phyloP scores from a whole-genome alignment of 805 yeast species.

The Saccharomycopsis sp. region DNA sequence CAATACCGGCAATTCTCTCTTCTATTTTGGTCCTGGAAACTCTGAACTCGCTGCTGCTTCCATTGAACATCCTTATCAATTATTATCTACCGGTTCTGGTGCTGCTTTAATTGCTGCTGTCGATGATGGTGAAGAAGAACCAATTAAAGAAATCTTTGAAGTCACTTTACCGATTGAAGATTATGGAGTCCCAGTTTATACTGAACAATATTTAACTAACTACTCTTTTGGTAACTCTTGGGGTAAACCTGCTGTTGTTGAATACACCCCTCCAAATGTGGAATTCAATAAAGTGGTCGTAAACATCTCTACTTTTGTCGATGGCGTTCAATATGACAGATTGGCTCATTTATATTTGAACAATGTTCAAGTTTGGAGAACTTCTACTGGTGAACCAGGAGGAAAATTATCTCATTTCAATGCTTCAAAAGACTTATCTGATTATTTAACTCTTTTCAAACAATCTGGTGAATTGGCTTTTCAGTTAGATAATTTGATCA shows the following conservation, averaged over 20 bases:
- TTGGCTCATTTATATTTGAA: slow-evolving; percentile 51
- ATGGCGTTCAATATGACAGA: slow-evolving; percentile 57
- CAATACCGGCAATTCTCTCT: too few species aligned
- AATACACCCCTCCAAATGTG: slow-evolving; percentile 35
- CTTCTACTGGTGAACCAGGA: slow-evolving; percentile 76
- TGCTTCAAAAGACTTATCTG: slow-evolving; percentile 54
- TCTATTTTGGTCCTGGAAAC: too few species aligned
- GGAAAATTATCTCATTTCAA: slow-evolving; percentile 38
- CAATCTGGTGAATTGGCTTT: slow-evolving; percentile 34
- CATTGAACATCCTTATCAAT: too few species aligned
- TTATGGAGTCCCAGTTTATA: slow-evolving; percentile 19
- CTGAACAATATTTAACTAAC: slow-evolving; percentile 32
- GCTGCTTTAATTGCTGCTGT: too few species aligned
- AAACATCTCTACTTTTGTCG: slow-evolving; percentile 40
- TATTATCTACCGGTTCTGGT: too few species aligned
- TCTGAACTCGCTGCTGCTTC: too few species aligned
- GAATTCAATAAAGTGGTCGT: slow-evolving; percentile 44
- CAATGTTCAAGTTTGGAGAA: slow-evolving; percentile 70
- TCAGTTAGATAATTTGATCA: slow-evolving; percentile 56
- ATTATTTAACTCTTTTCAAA: slow-evolving; percentile 40
- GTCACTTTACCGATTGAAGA: slow-evolving; percentile 9
- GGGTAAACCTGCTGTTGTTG: slow-evolving; percentile 41
- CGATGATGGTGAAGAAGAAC: too few species aligned
- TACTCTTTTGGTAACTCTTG: slow-evolving; percentile 46
- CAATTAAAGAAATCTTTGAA: slow-evolving; percentile 12